Evolutionary conservation across 2,329 filamentous ascomycete species (phyloP), one percentile per base, ranked within the genome.

Genomic region (Alternaria gansuensis): DNA sequence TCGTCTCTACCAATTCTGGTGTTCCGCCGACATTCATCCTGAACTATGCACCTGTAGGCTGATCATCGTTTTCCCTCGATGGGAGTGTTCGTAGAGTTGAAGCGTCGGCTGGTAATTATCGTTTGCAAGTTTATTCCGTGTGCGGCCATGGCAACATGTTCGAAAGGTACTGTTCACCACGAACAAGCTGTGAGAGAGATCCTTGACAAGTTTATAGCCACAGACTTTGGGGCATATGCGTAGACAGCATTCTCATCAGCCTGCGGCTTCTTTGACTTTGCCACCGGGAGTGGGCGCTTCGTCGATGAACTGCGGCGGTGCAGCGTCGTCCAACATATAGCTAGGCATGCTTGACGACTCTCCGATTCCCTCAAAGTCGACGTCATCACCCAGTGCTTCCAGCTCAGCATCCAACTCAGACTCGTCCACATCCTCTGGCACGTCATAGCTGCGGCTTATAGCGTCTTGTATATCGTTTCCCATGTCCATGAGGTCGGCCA

Each of bases 381-480:
- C 90, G 80, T 99, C 95, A 71, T 97, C 90, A 1, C 94, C 94
- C 34, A 99, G 80, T 6, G 95, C 93, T 82, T 99, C 95, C 51
- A 99, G 81, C 83, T 99, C 95, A 4, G 95, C 95, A 81, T 99
- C 95, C 61, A 99, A 80, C 82, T 99, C 95, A 2, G 90, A 88
- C 86, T 99, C 95, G 77, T 98, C 94, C 23, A 99, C 93, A 77
- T 98, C 95, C 72, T 99, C 95, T 0, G 95, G 95, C 34, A 99
- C 85, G 75, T 98, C 94, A 78, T 99, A 99, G 67, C 91, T 91
- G 64, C 95, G 81, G 60, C 90, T 90, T 57, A 99, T 90, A 66
- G 90, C 93, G 81, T 98, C 95, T 80, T 99, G 93, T 59, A 99
- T 99, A 79, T 99, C 95, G 78, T 98, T 98, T 3, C 95, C 94